Conservation (phyloP, 1,284 basidiomycete species). For the Malassezia dermatis region DNA sequence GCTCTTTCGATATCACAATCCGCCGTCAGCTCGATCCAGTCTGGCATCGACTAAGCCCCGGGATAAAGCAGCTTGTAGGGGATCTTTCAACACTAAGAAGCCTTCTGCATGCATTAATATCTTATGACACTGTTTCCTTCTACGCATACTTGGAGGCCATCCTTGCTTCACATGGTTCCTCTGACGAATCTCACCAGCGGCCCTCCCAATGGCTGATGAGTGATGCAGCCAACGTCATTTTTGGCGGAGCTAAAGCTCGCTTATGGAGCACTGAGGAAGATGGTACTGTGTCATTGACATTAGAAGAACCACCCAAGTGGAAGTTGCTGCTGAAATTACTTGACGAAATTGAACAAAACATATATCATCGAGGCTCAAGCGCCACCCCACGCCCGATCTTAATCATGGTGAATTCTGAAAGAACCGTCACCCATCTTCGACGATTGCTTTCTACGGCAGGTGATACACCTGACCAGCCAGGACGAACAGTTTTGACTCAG, state of each 20-base stretch:
- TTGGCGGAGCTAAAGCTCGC: constrained; percentile 67
- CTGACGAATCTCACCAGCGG: constrained; percentile 51
- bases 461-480: not conserved
- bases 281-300: constrained; percentile 48
- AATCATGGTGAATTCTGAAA: constrained; percentile 39
- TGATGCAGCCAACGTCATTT: constrained; percentile 77
- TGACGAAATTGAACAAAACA: constrained; percentile 83
- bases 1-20: constrained; percentile 81
- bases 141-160: constrained; percentile 85
- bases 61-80: constrained; percentile 78
- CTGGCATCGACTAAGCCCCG: constrained; percentile 89
- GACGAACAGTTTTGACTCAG: not conserved
- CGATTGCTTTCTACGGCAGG: constrained; percentile 23
- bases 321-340: constrained; percentile 69
- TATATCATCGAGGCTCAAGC: constrained; percentile 50
- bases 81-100: constrained; percentile 77
- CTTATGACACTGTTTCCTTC: constrained; percentile 83
- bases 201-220: constrained; percentile 77
- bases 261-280: constrained; percentile 52
- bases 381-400: constrained; percentile 35
- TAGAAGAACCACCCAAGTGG: constrained; percentile 97
- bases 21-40: constrained; percentile 79
- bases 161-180: constrained; percentile 59
- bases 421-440: constrained; percentile 33
- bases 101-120: constrained; percentile 72